These are phyloP conservation scores for Solanum appendiculatum DNA, from an alignment of 257 asterid species.

Conservation along the genomic window DNA sequence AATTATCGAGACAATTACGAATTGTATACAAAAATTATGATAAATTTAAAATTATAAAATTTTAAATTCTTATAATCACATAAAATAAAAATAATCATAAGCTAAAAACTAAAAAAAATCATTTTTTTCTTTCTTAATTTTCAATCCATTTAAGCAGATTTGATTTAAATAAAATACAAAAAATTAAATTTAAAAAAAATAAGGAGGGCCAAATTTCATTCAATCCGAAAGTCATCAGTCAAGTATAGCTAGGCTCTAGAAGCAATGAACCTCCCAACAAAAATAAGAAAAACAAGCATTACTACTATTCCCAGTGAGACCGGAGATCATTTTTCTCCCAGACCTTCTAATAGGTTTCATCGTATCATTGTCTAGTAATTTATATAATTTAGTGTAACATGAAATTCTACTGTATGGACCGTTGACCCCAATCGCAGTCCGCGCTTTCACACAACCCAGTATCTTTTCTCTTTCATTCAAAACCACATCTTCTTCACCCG, in stretches of 20 bases:
- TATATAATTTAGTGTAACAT: too few species aligned
- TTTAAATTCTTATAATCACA: not conserved
- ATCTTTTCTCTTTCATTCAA: slow-evolving; percentile 15
- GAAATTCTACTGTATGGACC: not conserved
- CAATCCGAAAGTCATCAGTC: not conserved
- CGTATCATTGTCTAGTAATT: not conserved
- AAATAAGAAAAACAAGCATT: not conserved
- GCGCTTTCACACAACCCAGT: slow-evolving; percentile 23
- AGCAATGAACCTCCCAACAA: not conserved
- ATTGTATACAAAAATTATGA: too few species aligned
- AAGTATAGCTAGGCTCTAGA: not conserved
- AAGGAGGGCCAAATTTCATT: not conserved
- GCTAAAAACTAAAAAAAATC: not conserved
- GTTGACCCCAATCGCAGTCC: slow-evolving; percentile 46
- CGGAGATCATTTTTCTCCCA: not conserved
- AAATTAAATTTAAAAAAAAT: not conserved
- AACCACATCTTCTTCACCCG: slow-evolving; percentile 23
- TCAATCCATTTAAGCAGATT: not conserved
- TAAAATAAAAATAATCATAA: not conserved
- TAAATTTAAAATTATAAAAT: too few species aligned
- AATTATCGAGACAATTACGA: not conserved
- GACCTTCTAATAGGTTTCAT: not conserved
- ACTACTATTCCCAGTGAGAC: not conserved
- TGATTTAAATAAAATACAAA: not conserved
- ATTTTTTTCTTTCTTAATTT: not conserved